Evolutionary conservation across 2,329 filamentous ascomycete genomes (phyloP), one percentile per base, ranked within the genome.

Genomic region (Penicillium expansum): DNA sequence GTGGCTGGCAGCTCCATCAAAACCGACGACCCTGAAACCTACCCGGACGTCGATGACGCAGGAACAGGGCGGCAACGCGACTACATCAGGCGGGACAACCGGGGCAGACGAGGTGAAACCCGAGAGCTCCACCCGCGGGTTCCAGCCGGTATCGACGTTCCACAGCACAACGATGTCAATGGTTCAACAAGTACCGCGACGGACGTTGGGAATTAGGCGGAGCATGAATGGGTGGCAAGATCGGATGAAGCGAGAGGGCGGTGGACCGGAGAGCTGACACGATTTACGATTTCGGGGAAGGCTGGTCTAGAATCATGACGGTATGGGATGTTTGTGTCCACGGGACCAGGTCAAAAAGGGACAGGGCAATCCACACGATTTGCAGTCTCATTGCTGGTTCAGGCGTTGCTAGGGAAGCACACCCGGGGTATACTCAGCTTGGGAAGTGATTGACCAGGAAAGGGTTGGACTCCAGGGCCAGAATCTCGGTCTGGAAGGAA

Each of bases 211-310:
- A 29, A 71, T 78, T 51, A 71, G 76, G 41, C 70, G 76, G 49
- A 76, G 69, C 48, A 74, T 77, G 71, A 76, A 67, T 62, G 74
- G 75, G 44, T 78, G 76, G 76, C 71, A 73, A 55, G 71, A 71
- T 20, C 66, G 71, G 59, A 72, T 74, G 71, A 73, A 72, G 57
- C 65, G 65, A 62, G 68, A 62, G 49, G 58, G 58, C 53, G 63
- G 68, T 59, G 62, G 62, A 50, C 49, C 44, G 53, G 52, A 38
- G 30, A 56, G 52, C 49, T 62, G 50, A 60, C 24, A 33, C 16
- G 41, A 30, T 39, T 39, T 52, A 33, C 18, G 27, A 41, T 39
- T 39, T 45, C 16, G 16, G 20, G 42, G 38, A 39, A 43, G 49
- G 56, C 35, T 42, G 24, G 55, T 57, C 53, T 61, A 58, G 58